These are phyloP conservation scores for Aspergillus carlsbadensis DNA, from an alignment of 495 filamentous ascomycete genomes.

Conservation along the genomic window DNA sequence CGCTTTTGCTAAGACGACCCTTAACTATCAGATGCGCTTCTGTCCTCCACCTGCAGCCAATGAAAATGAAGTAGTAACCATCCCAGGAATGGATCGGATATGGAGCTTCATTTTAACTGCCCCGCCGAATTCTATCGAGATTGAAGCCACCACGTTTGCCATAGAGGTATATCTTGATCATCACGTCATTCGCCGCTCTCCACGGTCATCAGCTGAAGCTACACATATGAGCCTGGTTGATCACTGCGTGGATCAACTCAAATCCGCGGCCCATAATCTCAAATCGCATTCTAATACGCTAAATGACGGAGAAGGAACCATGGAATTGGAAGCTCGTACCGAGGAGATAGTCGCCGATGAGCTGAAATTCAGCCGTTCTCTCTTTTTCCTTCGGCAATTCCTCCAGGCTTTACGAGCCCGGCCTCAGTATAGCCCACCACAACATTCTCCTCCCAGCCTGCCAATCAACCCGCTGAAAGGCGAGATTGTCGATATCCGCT, in stretches of 20 bases:
- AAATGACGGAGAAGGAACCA: conserved; percentile 34
- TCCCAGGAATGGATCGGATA: conserved; percentile 70
- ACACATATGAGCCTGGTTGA: conserved; percentile 79
- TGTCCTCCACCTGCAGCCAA: conserved; percentile 33
- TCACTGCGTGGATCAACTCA: conserved; percentile 74
- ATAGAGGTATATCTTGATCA: conserved; percentile 74
- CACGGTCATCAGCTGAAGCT: conserved; percentile 52
- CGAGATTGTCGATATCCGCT: conserved; percentile 64
- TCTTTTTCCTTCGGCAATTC: conserved; percentile 58
- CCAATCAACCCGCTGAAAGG: conserved; percentile 50
- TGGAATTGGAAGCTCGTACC: conserved; percentile 46
- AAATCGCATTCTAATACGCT: conserved; percentile 43
- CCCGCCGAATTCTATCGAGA: conserved; percentile 66
- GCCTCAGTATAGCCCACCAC: conserved; percentile 52
- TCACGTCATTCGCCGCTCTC: conserved; percentile 36
- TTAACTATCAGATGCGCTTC: conserved; percentile 48
- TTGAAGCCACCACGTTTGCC: conserved; percentile 63
- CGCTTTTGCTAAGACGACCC: conserved; percentile 61
- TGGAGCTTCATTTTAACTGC: conserved; percentile 81
- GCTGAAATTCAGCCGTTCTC: conserved; percentile 63
- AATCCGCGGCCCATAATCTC: conserved; percentile 61
- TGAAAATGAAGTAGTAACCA: conserved; percentile 48
- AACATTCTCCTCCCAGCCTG: conserved; percentile 34
- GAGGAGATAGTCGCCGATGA: conserved; percentile 51
- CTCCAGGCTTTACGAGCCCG: conserved; percentile 52